Evolutionary conservation across 768 basidiomycete species (phyloP), one percentile per base, ranked within the genome.

Genomic region (Austroboletus eburneus): DNA sequence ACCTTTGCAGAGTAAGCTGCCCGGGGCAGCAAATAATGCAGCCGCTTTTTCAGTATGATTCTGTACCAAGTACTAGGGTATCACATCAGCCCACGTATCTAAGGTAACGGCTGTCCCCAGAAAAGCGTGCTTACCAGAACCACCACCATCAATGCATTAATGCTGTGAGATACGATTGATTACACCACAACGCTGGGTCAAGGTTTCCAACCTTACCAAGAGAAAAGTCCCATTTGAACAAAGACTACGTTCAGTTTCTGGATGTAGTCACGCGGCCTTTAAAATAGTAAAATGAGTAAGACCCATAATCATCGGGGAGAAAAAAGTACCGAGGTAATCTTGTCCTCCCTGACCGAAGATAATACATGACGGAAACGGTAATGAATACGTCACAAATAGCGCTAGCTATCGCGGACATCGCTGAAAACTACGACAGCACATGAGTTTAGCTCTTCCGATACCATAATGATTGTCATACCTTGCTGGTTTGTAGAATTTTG

Each of bases 301-400:
- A 39, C 7, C 5, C 13, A 21, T 1, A 9, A 1, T 8, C 5
- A 12, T 22, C 2, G 24, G 20, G n/a, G 9, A 7, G 27, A 24
- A 13, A 29, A 21, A 32, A 9, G 13, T 45, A 61, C 59, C 57
- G 48, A 32, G n/a, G 24, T 24, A 40, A 12, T 13, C 38, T 50
- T 23, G 44, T 52, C 22, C 46, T 49, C n/a, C 16, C 37, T 8
- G 49, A 40, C 22, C 46, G 50, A 29, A 61, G 39, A 24, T 49
- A 58, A 36, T 48, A 57, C 0, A 42, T 24, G 16, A 61, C 27
- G 9, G 51, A 50, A n/a, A 4, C 3, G 2, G 56, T 61, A 43
- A 64, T 61, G 39, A 46, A 4, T 10, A 35, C 39, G 43, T 60
- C 58, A 20, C 61, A 63, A 21, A 51, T 1, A n/a, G 61, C 51